Evolutionary conservation across 805 yeast species (phyloP), one percentile per base, ranked within the genome.

Genomic region (Hanseniaspora thailandica): DNA sequence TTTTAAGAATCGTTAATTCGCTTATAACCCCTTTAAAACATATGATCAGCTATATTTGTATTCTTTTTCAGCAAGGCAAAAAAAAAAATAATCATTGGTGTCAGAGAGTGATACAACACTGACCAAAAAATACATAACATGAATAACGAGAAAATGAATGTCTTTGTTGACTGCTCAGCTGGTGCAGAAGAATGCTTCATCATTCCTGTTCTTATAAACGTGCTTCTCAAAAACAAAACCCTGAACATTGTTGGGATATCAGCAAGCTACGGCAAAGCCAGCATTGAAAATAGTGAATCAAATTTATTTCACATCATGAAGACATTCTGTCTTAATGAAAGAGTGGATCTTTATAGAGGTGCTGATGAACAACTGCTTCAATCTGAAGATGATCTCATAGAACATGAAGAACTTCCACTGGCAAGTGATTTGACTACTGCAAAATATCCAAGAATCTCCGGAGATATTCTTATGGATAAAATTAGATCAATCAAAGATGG

Each of bases 101-200:
- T n/a, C n/a, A n/a, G n/a, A n/a, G n/a, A n/a, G n/a, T n/a, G n/a
- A n/a, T n/a, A n/a, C n/a, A n/a, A n/a, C n/a, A n/a, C n/a, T n/a
- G n/a, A n/a, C n/a, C n/a, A n/a, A n/a, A n/a, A n/a, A n/a, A n/a
- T n/a, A n/a, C n/a, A n/a, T n/a, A n/a, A n/a, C n/a, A n/a, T n/a
- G n/a, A n/a, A n/a, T 30, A n/a, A 28, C 13, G 30, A 23, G 4
- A 41, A 17, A 23, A 19, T 80, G 20, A 94, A 95, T 0, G 61
- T 87, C 5, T 87, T 95, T 95, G 66, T 87, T 12, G 96, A 87
- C 66, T 87, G 96, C 65, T 96, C 87, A 62, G 95, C 95, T 0
- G 95, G 96, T 1, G 93, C 84, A 61, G 96, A 87, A 62, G 96
- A 87, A 61, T 82, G 85, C 1, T 71, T 87, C 7, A 67, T 84